Evolutionary conservation across 495 filamentous ascomycete genomes (phyloP), one percentile per base, ranked within the genome.

Genomic region (Terfezia boudieri): DNA sequence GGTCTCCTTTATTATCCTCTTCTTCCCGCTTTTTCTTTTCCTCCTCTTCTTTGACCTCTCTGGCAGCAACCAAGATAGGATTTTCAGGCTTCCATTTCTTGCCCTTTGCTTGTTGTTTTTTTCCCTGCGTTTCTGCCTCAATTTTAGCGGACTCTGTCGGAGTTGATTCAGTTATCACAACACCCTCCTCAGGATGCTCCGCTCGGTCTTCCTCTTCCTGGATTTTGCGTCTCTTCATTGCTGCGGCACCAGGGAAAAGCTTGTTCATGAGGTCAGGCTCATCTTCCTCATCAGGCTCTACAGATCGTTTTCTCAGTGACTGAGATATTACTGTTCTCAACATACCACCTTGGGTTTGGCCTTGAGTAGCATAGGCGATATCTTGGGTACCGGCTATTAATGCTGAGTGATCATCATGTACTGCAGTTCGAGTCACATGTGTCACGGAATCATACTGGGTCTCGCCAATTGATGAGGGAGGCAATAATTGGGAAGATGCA

Each of bases 11-110:
- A 0, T 80, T 63, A 4, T 67, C 66, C 52, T 80, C 74, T 50
- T 80, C 75, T 56, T 90, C 82, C 16, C 67, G 69, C 17, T 67
- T 70, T 1, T 73, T 73, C 9, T 67, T 71, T 20, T 78, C 74
- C 58, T 88, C 84, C 57, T 79, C 81, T 52, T 78, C 74, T 61
- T 89, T 79, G 6, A 81, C 73, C 49, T 78, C 71, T 20, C 82
- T 78, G 8, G 81, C 79, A 2, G 78, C 71, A 61, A 83, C 79
- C 10, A 46, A 46, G 41, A 46, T 46, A 20, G 41, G 41, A 46
- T 46, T 66, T 53, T 74, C 70, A 55, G 71, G 71, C 59, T 77
- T 78, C n/a, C 71, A 69, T 52, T 74, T 70, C 55, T 70, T 70
- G 14, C 67, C 60, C 37, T 64, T 62, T 49, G 52, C 35, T 46